Base-by-base conservation (phyloP, 2,329 filamentous ascomycete genomes). In the Curvularia eragrostidis region DNA sequence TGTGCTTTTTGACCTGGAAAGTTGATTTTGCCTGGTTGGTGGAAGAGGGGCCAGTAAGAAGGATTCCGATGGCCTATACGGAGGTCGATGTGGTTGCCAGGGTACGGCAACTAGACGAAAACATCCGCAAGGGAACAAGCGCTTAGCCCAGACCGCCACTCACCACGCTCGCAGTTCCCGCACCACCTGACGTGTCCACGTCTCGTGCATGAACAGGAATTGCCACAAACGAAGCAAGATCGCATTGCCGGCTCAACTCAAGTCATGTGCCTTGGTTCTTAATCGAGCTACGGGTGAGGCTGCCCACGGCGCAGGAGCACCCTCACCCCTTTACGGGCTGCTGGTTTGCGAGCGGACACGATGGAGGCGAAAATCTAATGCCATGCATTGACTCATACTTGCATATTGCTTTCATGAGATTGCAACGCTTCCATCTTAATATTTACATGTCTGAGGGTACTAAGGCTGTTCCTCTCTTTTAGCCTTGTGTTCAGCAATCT, bases 51-150 rank as follows among this genome's bases (percentile, higher is more conserved):
- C 62, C 56, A 65, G 64, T 65, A 55, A 54, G 54, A 61, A 56
- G 47, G 62, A 48, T 62, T 54, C 57, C 62, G 43, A 56, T 54
- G 60, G 59, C 34, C 62, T 60, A 56, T 44, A 51, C 53, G 57
- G 61, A 58, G 62, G 55, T 66, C 52, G 59, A 63, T 54, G 62
- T 54, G 62, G 64, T 66, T 65, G 66, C 67, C 62, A 67, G 69
- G 67, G 65, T 68, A 61, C 24, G 48, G 39, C 28, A 52, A 52
- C 43, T 55, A 55, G 52, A 64, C 55, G 54, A 68, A 67, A 69
- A 67, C 64, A 68, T 65, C 49, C 55, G 58, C 43, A 44, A 59
- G 41, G 50, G 50, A 46, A 46, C 50, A 61, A 64, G 59, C 59
- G 62, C 59, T 58, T 61, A 61, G 56, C 48, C 61, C 52, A 54